Evolutionary conservation across 2,329 filamentous ascomycete species (phyloP), one percentile per base, ranked within the genome.

Genomic region (Ophiostoma tasmaniense): DNA sequence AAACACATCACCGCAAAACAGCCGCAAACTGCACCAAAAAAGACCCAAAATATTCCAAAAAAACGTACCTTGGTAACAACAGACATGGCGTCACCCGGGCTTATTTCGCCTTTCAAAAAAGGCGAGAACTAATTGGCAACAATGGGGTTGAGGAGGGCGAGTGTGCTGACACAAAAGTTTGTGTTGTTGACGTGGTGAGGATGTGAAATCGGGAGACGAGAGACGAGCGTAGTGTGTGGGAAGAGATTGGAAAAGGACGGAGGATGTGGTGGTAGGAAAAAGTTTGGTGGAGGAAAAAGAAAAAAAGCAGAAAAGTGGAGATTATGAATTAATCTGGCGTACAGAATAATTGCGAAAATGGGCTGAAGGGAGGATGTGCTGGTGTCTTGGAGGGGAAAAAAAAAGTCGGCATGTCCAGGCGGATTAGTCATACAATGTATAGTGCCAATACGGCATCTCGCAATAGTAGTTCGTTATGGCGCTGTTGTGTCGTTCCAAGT

Each of bases 41-140:
- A 61, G n/a, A 33, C 8, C 33, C 33, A 62, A 39, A 66, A 67
- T 3, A 28, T 7, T 6, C 11, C 10, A 33, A 66, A 52, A 52
- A 61, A 33, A 61, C 61, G 8, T 79, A 87, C 85, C 83, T 86
- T 85, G 73, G 83, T 84, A 80, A 81, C 84, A 83, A 87, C 83
- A 81, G 84, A 85, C 84, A 87, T 87, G 78, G 80, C 86, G 84
- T 81, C 83, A 80, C 79, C 80, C 75, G 68, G 72, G 77, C 78
- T 80, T 81, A 66, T 78, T 79, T 83, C 81, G 82, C 83, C 83
- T 84, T 80, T 78, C 76, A 77, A 77, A 76, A 80, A 82, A 80
- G 80, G 80, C 80, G 78, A 76, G 74, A 76, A 77, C 76, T 77
- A 64, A 72, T 70, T 71, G 69, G 64, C 70, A 70, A 67, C 71